Evolutionary conservation across 2,329 filamentous ascomycete genomes (phyloP).

Genomic region (Ophiostoma quercus): DNA sequence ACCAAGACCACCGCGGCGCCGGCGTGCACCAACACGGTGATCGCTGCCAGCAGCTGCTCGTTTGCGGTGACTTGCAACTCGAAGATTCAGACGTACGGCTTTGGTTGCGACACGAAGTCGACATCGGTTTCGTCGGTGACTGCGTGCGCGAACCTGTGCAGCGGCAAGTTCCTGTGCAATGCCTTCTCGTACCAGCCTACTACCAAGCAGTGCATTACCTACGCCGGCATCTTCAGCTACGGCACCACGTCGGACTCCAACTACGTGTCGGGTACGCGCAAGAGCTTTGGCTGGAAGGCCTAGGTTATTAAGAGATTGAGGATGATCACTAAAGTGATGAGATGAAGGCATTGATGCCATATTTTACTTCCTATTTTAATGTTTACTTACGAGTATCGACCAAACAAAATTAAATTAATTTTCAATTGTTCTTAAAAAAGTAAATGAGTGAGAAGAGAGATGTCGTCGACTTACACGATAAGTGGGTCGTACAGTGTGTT

Average conservation of each 20-base stretch:
- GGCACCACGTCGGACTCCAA: background rate
- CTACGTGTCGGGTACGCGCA: constrained; percentile 13
- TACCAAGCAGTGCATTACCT: constrained; percentile 19
- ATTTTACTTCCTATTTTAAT: background rate
- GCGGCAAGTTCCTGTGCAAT: constrained; percentile 17
- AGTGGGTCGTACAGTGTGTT: constrained; percentile 16
- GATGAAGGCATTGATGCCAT: background rate
- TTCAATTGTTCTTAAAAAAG: background rate
- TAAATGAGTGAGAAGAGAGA: background rate
- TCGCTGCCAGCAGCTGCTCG: background rate
- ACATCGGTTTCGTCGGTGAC: background rate
- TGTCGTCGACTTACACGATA: constrained; percentile 17
- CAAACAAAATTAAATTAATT: background rate
- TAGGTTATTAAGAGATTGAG: background rate
- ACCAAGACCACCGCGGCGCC: constrained; percentile 2
- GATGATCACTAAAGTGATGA: background rate
- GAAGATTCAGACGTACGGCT: background rate
- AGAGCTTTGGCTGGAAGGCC: background rate
- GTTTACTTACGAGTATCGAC: background rate
- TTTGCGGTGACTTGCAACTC: constrained; percentile 21
- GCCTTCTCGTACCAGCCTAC: constrained; percentile 17
- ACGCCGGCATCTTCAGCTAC: background rate
- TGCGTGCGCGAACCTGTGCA: constrained; percentile 15
- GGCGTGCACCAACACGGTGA: constrained; percentile 17
- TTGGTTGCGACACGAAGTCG: background rate